Evolutionary conservation across 257 asterid species (phyloP).

Genomic region (Solanum megistacrolobum): DNA sequence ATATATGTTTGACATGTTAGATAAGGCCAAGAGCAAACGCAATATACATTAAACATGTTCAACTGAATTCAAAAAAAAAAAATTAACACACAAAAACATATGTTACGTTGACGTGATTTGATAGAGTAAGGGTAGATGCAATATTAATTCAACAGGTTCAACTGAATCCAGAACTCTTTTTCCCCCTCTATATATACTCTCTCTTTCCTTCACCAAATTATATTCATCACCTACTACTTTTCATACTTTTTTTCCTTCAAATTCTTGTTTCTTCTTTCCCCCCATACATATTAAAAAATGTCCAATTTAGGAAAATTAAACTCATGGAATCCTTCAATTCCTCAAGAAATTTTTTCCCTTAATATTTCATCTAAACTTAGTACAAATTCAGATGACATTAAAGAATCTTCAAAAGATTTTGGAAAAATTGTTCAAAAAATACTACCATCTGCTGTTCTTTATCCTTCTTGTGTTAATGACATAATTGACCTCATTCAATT

Average conservation of each 20-base stretch:
- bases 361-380: constrained; percentile 16
- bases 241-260: background rate
- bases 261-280: constrained; percentile 6
- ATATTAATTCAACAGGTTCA: background rate
- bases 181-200: background rate
- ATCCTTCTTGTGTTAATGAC: constrained; percentile 41
- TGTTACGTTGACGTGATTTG: background rate
- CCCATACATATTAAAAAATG: background rate
- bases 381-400: constrained; percentile 17
- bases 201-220: background rate
- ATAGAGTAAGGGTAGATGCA: background rate
- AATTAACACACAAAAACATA: too few species aligned
- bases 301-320: constrained; percentile 6
- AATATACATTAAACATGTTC: too few species aligned
- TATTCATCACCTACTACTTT: background rate
- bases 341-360: constrained; percentile 5
- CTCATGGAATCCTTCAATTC: constrained; percentile 9
- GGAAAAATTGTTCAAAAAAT: constrained; percentile 41
- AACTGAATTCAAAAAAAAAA: background rate
- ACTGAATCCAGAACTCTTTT: background rate
- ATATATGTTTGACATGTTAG: too few species aligned
- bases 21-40: too few species aligned
- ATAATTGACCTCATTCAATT: constrained; percentile 25
- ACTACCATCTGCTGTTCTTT: constrained; percentile 41
- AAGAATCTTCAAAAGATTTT: constrained; percentile 37